Evolutionary conservation across 2,329 filamentous ascomycete species (phyloP).

Genomic region (Colletotrichum lupini): DNA sequence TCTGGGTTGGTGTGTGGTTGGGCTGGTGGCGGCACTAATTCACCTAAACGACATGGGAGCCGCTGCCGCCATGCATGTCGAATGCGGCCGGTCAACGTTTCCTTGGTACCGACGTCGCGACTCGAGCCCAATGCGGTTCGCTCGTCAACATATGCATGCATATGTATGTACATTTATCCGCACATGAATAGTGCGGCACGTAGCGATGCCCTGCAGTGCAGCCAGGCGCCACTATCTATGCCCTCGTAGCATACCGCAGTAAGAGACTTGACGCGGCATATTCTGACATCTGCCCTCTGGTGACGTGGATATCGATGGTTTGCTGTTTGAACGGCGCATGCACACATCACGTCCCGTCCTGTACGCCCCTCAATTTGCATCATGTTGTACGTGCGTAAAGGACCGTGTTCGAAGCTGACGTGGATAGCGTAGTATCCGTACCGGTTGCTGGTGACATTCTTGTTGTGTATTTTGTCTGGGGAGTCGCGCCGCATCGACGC

Average conservation of each 20-base stretch:
- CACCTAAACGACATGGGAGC: conserved; percentile 5
- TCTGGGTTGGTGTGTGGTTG: conserved; percentile 4
- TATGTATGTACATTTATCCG: not conserved
- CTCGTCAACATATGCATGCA: conserved; percentile 28
- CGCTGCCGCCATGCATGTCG: conserved; percentile 11
- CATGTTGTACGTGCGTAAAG: not conserved
- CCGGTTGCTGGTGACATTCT: not conserved
- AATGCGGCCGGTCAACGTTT: conserved; percentile 22
- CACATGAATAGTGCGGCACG: conserved; percentile 19
- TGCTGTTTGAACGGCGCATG: not conserved
- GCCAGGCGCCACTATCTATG: not conserved
- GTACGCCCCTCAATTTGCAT: not conserved
- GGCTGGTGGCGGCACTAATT: not conserved
- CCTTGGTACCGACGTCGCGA: conserved; percentile 29
- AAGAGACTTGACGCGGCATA: not conserved
- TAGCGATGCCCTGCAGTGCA: conserved; percentile 1
- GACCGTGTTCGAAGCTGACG: not conserved
- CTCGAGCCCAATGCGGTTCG: conserved; percentile 32
- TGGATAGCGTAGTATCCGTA: not conserved
- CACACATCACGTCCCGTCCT: not conserved
- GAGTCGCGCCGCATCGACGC: not conserved
- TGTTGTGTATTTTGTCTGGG: not conserved
- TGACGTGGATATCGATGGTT: not conserved
- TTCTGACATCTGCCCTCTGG: not conserved
- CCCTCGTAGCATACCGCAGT: not conserved